These are phyloP conservation scores for Diutina ranongensis DNA, from an alignment of 1,139 yeast species.

Conservation along the genomic window DNA sequence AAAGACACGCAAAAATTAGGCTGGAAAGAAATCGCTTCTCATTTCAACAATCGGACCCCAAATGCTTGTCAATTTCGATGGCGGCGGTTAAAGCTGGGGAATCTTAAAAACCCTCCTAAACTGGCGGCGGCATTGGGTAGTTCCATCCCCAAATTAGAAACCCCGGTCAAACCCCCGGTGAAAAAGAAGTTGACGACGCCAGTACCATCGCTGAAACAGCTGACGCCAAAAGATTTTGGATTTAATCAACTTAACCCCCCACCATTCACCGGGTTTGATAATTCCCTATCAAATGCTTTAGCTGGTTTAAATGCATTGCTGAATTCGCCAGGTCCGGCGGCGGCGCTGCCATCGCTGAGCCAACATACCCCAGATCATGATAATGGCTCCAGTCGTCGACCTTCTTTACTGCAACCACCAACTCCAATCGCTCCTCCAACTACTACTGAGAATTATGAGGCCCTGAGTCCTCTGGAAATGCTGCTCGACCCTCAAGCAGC, in stretches of 20 bases:
- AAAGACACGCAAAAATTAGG: constrained; percentile 64
- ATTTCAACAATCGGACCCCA: constrained; percentile 59
- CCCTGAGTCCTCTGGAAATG: constrained; percentile 21
- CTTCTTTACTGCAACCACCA: constrained; percentile 9
- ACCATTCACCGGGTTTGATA: constrained; percentile 33
- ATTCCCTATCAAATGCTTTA: constrained; percentile 28
- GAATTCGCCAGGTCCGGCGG: constrained; percentile 4
- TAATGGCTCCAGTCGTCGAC: constrained; percentile 6
- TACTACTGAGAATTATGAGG: constrained; percentile 15
- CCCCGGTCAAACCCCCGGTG: not conserved
- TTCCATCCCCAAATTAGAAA: constrained; percentile 2
- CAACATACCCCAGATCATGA: constrained; percentile 16
- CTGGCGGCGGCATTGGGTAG: constrained; percentile 18
- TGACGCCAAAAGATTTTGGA: constrained; percentile 10
- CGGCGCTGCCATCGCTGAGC: not conserved
- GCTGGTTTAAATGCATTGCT: constrained; percentile 35
- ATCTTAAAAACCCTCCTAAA: constrained; percentile 45
- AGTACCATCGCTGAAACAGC: not conserved
- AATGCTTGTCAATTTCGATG: constrained; percentile 75
- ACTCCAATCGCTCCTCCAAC: constrained; percentile 10
- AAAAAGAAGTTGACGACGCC: constrained; percentile 4
- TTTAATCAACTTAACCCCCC: constrained; percentile 26
- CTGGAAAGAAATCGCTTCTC: constrained; percentile 66
- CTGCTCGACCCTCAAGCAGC: constrained; percentile 27
- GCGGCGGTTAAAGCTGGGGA: constrained; percentile 60